These are phyloP conservation scores for Tarenaya hassleriana DNA, from an alignment of 345 rosid genomes.

Conservation along the genomic window DNA sequence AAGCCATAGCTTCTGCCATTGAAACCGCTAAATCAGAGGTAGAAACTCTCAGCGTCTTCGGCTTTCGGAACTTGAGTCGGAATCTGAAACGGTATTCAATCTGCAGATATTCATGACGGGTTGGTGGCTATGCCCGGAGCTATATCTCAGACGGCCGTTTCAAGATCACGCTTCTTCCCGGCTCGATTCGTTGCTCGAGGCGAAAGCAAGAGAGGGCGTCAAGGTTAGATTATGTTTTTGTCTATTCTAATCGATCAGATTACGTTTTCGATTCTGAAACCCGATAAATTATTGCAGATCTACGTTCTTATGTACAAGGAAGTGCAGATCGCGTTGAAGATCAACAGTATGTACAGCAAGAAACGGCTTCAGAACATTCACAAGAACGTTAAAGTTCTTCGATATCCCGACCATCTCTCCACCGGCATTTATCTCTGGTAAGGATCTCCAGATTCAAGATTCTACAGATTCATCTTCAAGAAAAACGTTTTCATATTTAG, in stretches of 20 bases:
- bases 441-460: not conserved
- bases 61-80: too few relatives aligned
- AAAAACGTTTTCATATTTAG: not conserved
- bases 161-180: conserved; percentile 45
- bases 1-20: conserved; percentile 79
- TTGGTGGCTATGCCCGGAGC: conserved; percentile 99
- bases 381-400: conserved; percentile 75
- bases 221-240: conserved; percentile 61
- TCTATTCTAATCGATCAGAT: too few relatives aligned
- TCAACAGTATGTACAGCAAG: conserved; percentile 81
- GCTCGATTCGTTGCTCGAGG: conserved; percentile 74
- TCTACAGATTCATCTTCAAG: too few relatives aligned
- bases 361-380: conserved; percentile 69
- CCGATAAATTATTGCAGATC: conserved; percentile 42
- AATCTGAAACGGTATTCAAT: not conserved
- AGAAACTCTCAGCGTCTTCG: too few relatives aligned
- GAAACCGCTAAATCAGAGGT: conserved; percentile 87
- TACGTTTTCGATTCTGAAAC: not conserved
- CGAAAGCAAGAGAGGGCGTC: conserved; percentile 84
- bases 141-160: conserved; percentile 89
- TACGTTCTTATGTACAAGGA: conserved; percentile 90
- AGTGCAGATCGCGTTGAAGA: conserved; percentile 79
- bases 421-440: conserved; percentile 84
- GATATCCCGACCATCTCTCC: conserved; percentile 81
- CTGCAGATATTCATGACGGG: conserved; percentile 87